A percentile compares a stretch with the other conserved stretches of the same genome.
phyloP scores from a whole-genome alignment of 495 filamentous ascomycete genomes.

The Aspergillus funiculosus region DNA sequence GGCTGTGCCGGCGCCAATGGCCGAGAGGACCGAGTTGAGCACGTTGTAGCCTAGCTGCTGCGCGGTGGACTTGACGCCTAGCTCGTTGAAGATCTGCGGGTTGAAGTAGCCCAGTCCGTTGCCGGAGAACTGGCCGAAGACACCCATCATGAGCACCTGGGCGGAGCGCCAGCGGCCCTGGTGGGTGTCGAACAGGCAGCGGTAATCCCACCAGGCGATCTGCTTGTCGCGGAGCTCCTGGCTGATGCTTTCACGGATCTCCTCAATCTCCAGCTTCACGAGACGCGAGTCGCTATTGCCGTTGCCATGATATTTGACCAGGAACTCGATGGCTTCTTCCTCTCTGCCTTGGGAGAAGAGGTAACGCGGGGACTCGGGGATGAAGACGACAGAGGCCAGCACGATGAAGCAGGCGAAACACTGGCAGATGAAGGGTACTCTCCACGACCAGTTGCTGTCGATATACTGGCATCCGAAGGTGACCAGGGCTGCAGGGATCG shows the following conservation, averaged over 20 bases:
- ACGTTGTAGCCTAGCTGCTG: constrained; percentile 56
- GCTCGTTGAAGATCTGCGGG: constrained; percentile 32
- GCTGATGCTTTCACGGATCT: constrained; percentile 52
- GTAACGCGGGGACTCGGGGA: constrained; percentile 58
- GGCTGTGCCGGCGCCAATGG: constrained; percentile 60
- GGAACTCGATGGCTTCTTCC: constrained; percentile 48
- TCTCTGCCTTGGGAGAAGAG: constrained; percentile 48
- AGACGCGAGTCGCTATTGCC: constrained; percentile 46
- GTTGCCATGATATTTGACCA: constrained; percentile 55
- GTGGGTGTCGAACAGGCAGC: constrained; percentile 53
- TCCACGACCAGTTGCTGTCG: constrained; percentile 45
- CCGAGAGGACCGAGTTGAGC: constrained; percentile 61
- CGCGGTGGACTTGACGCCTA: constrained; percentile 38
- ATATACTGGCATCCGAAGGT: constrained; percentile 43
- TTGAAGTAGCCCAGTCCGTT: constrained; percentile 48
- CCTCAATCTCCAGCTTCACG: constrained; percentile 51
- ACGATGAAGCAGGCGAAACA: constrained; percentile 49
- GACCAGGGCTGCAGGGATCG: constrained; percentile 42
- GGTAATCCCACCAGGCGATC: constrained; percentile 54
- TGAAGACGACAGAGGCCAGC: constrained; percentile 50
- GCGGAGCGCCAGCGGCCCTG: constrained; percentile 55
- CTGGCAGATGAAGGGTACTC: constrained; percentile 46
- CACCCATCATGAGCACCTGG: constrained; percentile 56
- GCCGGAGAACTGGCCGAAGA: constrained; percentile 50
- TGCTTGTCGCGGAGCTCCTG: constrained; percentile 53